Conservation (phyloP, 192 early-diverging fungal species). For the Helicostylum pulchrum region DNA sequence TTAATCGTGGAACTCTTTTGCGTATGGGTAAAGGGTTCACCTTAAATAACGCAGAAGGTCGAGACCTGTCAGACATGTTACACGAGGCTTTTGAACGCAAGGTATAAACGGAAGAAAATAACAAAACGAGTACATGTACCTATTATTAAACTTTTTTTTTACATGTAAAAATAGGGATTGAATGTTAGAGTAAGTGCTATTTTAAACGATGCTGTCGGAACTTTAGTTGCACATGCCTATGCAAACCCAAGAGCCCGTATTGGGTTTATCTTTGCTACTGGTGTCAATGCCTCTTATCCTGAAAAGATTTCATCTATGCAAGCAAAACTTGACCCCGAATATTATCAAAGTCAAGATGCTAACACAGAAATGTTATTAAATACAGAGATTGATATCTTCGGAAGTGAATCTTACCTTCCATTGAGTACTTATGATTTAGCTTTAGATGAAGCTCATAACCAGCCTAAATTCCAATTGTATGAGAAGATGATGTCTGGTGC, state of each 20-base stretch:
- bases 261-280: constrained; percentile 91
- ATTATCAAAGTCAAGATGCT: constrained; percentile 42
- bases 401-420: constrained; percentile 73
- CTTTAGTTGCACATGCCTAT: constrained; percentile 88
- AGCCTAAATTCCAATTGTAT: constrained; percentile 83
- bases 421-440: constrained; percentile 80
- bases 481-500: constrained; percentile 97
- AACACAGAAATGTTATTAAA: constrained; percentile 82
- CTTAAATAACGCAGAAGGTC: constrained; percentile 66
- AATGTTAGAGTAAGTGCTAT: constrained; percentile 81
- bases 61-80: constrained; percentile 80
- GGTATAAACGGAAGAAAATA: constrained; percentile 20
- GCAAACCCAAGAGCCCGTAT: constrained; percentile 71
- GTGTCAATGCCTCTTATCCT: constrained; percentile 93
- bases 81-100: constrained; percentile 71
- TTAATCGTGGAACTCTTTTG: constrained; percentile 38
- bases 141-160: background rate
- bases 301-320: constrained; percentile 70
- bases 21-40: constrained; percentile 86
- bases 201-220: constrained; percentile 95
- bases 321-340: constrained; percentile 57
- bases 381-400: constrained; percentile 91
- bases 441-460: constrained; percentile 75
- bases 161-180: constrained; percentile 62
- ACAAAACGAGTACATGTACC: too few species aligned